Conservation (phyloP, 2,329 filamentous ascomycete genomes). For the Claviceps humidiphila region DNA sequence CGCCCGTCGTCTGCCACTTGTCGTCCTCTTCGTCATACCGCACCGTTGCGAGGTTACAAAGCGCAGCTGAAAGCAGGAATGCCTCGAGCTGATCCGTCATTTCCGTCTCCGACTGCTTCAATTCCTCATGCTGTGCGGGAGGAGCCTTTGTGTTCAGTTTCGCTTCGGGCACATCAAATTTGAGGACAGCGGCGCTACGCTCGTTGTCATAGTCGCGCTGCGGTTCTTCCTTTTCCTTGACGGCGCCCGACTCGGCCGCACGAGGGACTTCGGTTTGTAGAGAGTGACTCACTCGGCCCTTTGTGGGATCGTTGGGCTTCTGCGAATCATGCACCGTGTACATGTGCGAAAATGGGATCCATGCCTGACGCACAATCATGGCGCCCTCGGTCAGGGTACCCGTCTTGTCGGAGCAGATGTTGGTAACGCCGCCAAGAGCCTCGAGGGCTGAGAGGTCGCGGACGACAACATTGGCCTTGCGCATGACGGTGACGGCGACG, state of each 20-base stretch:
- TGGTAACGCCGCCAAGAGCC: constrained; percentile 56
- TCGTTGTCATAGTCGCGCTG: constrained; percentile 46
- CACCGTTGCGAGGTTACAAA: constrained; percentile 53
- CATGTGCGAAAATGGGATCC: constrained; percentile 44
- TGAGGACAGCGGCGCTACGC: constrained; percentile 45
- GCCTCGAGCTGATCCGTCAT: constrained; percentile 36
- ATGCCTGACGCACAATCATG: constrained; percentile 56
- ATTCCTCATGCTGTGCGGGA: constrained; percentile 7
- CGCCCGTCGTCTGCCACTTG: constrained; percentile 53
- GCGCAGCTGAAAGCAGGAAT: constrained; percentile 42
- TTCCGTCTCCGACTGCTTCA: constrained; percentile 24
- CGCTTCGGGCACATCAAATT: constrained; percentile 48
- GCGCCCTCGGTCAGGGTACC: constrained; percentile 56
- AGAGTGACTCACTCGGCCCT: constrained; percentile 38
- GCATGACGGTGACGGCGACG: constrained; percentile 50
- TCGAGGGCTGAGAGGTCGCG: constrained; percentile 55
- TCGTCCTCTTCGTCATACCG: constrained; percentile 39
- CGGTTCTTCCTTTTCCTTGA: constrained; percentile 22
- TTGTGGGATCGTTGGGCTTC: constrained; percentile 47
- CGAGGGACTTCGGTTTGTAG: constrained; percentile 7
- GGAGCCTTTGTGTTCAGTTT: constrained; percentile 27
- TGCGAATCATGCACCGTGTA: constrained; percentile 50
- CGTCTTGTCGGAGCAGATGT: constrained; percentile 64
- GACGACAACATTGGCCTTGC: constrained; percentile 50
- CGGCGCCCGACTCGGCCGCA: constrained; percentile 3